These are phyloP conservation scores for Hemisphaericaspora xylanilytica DNA, from an alignment of 1,139 yeast genomes.

Conservation along the genomic window DNA sequence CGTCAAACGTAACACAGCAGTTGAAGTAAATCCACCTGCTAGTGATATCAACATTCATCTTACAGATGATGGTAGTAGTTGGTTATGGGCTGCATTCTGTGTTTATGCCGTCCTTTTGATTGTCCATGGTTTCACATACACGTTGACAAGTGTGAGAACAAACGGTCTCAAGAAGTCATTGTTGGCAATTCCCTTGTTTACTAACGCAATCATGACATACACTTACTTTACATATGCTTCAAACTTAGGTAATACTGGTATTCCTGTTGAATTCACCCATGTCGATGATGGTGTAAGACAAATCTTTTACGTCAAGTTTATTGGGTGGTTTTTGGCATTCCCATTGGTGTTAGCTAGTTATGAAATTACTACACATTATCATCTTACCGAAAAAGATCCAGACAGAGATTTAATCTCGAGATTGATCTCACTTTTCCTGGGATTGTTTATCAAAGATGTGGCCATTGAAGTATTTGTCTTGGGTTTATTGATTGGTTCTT, in stretches of 20 bases:
- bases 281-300: constrained; percentile 49
- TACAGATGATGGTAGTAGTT: constrained; percentile 61
- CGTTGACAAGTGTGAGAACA: constrained; percentile 35
- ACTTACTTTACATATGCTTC: constrained; percentile 66
- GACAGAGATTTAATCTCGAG: constrained; percentile 23
- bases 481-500: constrained; percentile 52
- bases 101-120: constrained; percentile 45
- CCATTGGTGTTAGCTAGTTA: constrained; percentile 52
- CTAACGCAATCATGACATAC: constrained; percentile 47
- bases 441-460: constrained; percentile 34
- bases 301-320: constrained; percentile 60
- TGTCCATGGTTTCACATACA: constrained; percentile 38
- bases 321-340: constrained; percentile 68
- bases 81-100: constrained; percentile 69
- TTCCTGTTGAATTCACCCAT: constrained; percentile 56
- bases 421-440: constrained; percentile 23
- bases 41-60: constrained; percentile 47
- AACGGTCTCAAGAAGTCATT: constrained; percentile 38
- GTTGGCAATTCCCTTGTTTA: constrained; percentile 45
- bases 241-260: constrained; percentile 60
- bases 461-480: constrained; percentile 51
- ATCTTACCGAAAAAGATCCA: constrained; percentile 12
- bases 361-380: constrained; percentile 44
- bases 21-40: constrained; percentile 45
- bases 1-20: constrained; percentile 43